Evolutionary conservation across 2,329 filamentous ascomycete genomes (phyloP), one percentile per base, ranked within the genome.

Genomic region (Ophiocordyceps camponoti-saundersi): DNA sequence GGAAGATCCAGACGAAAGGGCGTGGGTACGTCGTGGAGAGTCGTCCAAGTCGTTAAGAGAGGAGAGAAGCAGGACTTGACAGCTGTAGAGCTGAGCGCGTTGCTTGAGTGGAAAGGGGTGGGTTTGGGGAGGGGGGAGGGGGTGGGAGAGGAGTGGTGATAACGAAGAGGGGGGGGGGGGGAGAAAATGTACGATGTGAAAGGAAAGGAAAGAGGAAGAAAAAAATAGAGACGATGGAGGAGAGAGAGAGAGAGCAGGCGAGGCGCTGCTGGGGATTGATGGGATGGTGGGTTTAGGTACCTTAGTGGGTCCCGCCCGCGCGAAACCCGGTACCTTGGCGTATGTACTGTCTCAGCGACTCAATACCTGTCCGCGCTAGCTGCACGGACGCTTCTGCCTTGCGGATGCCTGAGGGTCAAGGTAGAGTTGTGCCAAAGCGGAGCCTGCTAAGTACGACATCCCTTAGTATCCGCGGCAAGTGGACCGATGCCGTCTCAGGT

Each of bases 201-300:
- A 29, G 11, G 26, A 29, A 29, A 56, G 56, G 51, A 53, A 52
- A 51, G 48, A 53, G 52, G 44, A 47, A 48, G 52, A 52, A 48
- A 51, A 53, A 51, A 52, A 53, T 51, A 53, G 53, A 53, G 49
- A 50, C 47, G 54, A 58, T 57, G 56, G 52, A 55, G 47, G 48
- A 53, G 40, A 8, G 8, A 53, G 40, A 8, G 8, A 8, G 8
- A 29, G 10, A 43, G 42, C 23, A 44, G 48, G 48, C 49, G 48
- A 50, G 48, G 48, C 47, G 46, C 47, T 40, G 48, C 50, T 50
- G 53, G 49, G 51, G 43, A 54, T 51, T 40, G 52, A 54, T 55
- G 52, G 52, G 48, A 55, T 51, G 49, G 52, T 55, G 53, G 52
- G 42, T 10, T 29, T n/a, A n/a, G n/a, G n/a, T n/a, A n/a, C n/a